Base-by-base conservation (phyloP, 768 basidiomycete genomes). In the Suillus lakei region DNA sequence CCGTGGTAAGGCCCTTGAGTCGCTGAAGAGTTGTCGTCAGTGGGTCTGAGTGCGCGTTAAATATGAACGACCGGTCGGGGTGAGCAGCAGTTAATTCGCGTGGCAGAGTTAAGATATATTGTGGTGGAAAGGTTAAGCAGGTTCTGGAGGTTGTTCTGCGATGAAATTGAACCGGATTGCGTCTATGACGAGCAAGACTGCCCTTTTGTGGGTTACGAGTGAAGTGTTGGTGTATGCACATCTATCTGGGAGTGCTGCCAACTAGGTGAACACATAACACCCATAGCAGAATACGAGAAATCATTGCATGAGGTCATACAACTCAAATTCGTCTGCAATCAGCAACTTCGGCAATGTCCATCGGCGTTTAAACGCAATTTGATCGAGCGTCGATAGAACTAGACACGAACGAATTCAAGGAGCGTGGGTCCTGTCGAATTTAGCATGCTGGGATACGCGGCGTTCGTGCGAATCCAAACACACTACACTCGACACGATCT, bases 11-110 rank as follows among this genome's bases (percentile, higher is more conserved):
- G 0, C 90, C 98, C 72, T 99, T 99, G 69, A 99, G 89, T 2
- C 98, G 86, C 75, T 99, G 98, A 44, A 99, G 84, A 0, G 97
- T 99, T 0, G 95, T 88, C 0, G 98, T 99, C 0, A 97, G 98
- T 0, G 98, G 97, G 72, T 99, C 97, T 4, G 95, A 88, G 77
- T 93, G 90, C n/a, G n/a, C 2, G 94, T 98, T 92, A 77, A 94
- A 95, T 51, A 99, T 81, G 76, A 97, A 88, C 0, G 96, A 96
- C 61, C 89, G 85, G 44, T 80, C 74, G 0, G 98, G 96, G 18
- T 84, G 77, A 2, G 78, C 71, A 0, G 80, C 78, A 0, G 92
- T 89, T 38, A 98, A 83, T 71, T 92, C 85, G 4, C 82, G 80
- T 0, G 97, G 97, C 15, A 97, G 81, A 0, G 88, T 91, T 30